Evolutionary conservation across 306 rosid genomes (phyloP).

Genomic region (Castanopsis chinensis): DNA sequence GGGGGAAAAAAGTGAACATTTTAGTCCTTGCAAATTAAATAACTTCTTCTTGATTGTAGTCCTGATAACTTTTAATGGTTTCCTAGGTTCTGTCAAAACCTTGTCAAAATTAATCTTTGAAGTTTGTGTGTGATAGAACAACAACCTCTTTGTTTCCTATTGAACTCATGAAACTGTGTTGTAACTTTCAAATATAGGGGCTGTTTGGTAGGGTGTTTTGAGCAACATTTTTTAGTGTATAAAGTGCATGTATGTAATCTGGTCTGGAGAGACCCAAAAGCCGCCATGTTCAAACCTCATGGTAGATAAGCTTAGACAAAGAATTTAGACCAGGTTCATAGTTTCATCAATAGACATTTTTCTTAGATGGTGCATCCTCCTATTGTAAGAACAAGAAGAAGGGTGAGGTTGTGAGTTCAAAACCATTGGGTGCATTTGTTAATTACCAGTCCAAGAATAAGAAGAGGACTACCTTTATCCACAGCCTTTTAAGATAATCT

Average conservation of each 20-base stretch:
- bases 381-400: too few species aligned
- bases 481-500: neutral
- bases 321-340: neutral
- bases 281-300: neutral
- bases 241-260: neutral
- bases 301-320: neutral
- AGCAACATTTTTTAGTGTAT: neutral
- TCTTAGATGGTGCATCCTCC: neutral
- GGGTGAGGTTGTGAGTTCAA: too few species aligned
- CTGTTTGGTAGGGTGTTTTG: too few species aligned
- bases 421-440: too few species aligned
- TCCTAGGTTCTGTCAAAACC: neutral
- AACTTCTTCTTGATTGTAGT: neutral
- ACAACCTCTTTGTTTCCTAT: neutral
- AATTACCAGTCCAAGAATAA: too few species aligned
- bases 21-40: neutral
- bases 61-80: too few species aligned
- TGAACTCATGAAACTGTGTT: neutral
- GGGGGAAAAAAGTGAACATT: neutral
- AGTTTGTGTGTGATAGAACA: neutral
- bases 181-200: too few species aligned
- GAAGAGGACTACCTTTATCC: neutral
- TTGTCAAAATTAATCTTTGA: neutral
- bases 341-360: neutral
- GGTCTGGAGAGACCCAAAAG: neutral